Evolutionary conservation across 495 filamentous ascomycete species (phyloP).

Genomic region (Neurospora sp.): DNA sequence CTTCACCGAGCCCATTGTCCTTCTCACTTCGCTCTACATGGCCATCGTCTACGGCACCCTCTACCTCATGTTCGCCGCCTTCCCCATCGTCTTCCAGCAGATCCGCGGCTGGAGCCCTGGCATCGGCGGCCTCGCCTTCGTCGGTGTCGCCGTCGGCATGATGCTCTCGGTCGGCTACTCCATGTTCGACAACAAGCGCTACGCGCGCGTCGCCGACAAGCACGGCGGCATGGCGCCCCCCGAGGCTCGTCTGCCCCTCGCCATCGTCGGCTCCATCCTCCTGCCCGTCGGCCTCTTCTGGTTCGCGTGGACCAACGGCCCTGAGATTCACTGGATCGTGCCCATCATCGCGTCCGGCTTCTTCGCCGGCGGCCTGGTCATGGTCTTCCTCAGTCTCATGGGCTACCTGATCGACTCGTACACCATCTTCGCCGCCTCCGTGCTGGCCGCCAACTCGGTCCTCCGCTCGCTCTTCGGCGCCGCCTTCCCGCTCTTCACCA

Average conservation of each 20-base stretch:
- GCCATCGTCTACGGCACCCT: slow-evolving; percentile 76
- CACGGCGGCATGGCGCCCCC: slow-evolving; percentile 46
- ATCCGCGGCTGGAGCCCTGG: slow-evolving; percentile 62
- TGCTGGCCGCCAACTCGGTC: slow-evolving; percentile 67
- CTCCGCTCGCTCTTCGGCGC: slow-evolving; percentile 59
- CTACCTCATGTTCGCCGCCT: slow-evolving; percentile 85
- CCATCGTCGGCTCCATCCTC: slow-evolving; percentile 48
- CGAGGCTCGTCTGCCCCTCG: slow-evolving; percentile 73
- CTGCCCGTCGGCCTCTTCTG: slow-evolving; percentile 47
- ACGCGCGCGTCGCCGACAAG: slow-evolving; percentile 43
- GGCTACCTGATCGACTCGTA: slow-evolving; percentile 77
- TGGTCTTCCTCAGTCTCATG: slow-evolving; percentile 63
- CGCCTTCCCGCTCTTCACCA: slow-evolving; percentile 79
- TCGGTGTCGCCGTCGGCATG: slow-evolving; percentile 76
- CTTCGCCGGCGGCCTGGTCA: slow-evolving; percentile 38
- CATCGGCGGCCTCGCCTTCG: slow-evolving; percentile 66
- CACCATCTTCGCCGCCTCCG: slow-evolving; percentile 72
- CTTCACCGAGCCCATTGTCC: slow-evolving; percentile 70
- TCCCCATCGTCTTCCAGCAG: slow-evolving; percentile 67
- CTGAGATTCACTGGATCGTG: slow-evolving; percentile 42
- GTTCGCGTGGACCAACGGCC: slow-evolving; percentile 50
- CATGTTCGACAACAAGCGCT: slow-evolving; percentile 54
- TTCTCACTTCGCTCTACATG: slow-evolving; percentile 63
- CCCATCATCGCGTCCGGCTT: slow-evolving; percentile 34
- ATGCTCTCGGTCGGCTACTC: slow-evolving; percentile 52